These are phyloP conservation scores for Fusarium zealandicum DNA, from an alignment of 2,329 filamentous ascomycete species.

Conservation along the genomic window DNA sequence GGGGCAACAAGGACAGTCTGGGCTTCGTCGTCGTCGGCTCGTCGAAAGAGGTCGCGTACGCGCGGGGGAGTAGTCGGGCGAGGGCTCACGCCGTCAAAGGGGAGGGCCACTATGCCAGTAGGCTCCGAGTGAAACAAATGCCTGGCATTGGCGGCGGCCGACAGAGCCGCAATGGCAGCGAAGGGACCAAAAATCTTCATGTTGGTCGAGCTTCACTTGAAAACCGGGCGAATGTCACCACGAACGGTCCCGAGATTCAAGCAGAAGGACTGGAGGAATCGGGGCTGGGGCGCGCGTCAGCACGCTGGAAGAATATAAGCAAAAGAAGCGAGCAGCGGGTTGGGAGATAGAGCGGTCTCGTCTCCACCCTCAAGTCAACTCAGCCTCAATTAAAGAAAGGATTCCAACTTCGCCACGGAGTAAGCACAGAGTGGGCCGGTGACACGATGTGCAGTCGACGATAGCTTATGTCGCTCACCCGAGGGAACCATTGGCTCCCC, in stretches of 20 bases:
- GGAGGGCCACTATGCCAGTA: slow-evolving; percentile 46
- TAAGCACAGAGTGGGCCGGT: slow-evolving; percentile 39
- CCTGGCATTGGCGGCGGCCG: slow-evolving; percentile 45
- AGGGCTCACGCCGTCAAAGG: slow-evolving; percentile 48
- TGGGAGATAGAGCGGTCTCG: no score
- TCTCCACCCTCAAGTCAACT: not conserved
- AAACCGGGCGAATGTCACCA: no score
- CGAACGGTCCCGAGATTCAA: no score
- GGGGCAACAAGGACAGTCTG: slow-evolving; percentile 53
- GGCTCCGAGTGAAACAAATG: slow-evolving; percentile 42
- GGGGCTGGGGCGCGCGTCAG: not conserved
- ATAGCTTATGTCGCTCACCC: slow-evolving; percentile 50
- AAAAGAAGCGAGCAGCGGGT: not conserved
- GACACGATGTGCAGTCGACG: slow-evolving; percentile 13
- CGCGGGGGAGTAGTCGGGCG: slow-evolving; percentile 52
- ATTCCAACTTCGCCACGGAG: slow-evolving; percentile 7
- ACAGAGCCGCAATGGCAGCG: slow-evolving; percentile 39
- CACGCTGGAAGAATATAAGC: not conserved
- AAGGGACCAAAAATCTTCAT: slow-evolving; percentile 36
- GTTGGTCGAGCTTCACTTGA: slow-evolving; percentile 4
- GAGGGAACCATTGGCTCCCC: slow-evolving; percentile 11
- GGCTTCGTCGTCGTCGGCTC: slow-evolving; percentile 43
- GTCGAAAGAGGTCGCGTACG: slow-evolving; percentile 44
- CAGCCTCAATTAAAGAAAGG: not conserved
- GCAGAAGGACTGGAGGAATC: not conserved